A percentile compares a stretch with the other conserved stretches of the same genome.
These are phyloP conservation scores for Pouteria campechiana DNA, from an alignment of 179 eudicot genomes.

Conservation along the genomic window DNA sequence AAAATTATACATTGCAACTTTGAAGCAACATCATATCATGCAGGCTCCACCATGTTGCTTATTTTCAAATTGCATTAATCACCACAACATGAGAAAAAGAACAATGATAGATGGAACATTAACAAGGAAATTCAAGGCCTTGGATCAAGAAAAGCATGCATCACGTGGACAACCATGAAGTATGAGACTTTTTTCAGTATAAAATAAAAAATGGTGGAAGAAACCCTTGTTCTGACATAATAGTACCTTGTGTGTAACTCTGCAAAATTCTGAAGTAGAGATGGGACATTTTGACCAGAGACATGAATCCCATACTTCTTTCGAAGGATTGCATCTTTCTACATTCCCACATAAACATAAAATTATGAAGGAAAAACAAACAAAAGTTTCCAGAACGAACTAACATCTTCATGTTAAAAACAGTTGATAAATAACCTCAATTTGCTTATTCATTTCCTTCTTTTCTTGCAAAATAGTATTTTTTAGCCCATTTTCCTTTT, in stretches of 20 bases:
- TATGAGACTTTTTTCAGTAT: not conserved
- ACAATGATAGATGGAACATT: no score
- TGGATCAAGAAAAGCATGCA: not conserved
- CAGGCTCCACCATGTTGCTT: no score
- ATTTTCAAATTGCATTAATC: no score
- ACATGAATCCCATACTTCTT: conserved; percentile 69
- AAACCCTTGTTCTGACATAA: not conserved
- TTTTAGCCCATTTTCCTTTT: conserved; percentile 23
- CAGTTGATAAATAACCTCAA: conserved; percentile 44
- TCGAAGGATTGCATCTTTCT: conserved; percentile 69
- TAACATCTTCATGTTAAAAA: not conserved
- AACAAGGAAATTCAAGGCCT: not conserved
- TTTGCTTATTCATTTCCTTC: conserved; percentile 58
- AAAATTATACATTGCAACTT: no score
- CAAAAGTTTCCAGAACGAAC: not conserved
- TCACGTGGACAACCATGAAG: not conserved
- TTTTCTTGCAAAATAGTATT: conserved; percentile 27
- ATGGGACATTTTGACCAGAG: conserved; percentile 69
- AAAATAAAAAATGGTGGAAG: conserved; percentile 1
- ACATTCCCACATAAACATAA: conserved; percentile 3
- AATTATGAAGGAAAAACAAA: not conserved
- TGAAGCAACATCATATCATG: no score
- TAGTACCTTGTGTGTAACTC: conserved; percentile 63
- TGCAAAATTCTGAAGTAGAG: conserved; percentile 74
- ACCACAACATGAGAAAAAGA: no score